A percentile compares a stretch with the other conserved stretches of the same genome.
These are phyloP conservation scores for Pseudocercospora fijiensis DNA, from an alignment of 2,329 filamentous ascomycete species.

Conservation along the genomic window DNA sequence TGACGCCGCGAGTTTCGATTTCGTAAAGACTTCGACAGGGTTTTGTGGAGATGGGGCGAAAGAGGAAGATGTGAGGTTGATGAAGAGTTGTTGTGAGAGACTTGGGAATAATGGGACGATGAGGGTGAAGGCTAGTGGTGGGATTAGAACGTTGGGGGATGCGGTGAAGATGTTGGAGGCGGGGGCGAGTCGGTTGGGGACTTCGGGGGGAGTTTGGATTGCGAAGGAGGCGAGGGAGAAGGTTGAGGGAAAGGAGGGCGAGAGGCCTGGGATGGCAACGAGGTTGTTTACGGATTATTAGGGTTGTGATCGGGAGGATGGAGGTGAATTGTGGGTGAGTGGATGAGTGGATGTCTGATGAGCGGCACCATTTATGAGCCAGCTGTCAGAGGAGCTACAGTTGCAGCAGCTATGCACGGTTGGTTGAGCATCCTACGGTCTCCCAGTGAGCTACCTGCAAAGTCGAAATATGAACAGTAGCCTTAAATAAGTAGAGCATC, in stretches of 20 bases:
- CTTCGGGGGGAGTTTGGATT: constrained; percentile 57
- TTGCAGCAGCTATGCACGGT: not conserved
- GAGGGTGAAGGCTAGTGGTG: constrained; percentile 60
- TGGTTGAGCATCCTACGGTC: too few relatives aligned
- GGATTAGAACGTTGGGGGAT: constrained; percentile 53
- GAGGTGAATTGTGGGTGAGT: too few relatives aligned
- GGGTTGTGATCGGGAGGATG: not conserved
- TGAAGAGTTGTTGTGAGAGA: constrained; percentile 51
- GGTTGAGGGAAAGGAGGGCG: not conserved
- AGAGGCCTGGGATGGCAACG: constrained; percentile 1
- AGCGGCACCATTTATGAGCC: not conserved
- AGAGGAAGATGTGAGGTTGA: constrained; percentile 54
- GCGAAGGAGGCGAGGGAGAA: constrained; percentile 48
- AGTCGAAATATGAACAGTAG: not conserved
- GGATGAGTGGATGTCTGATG: too few relatives aligned
- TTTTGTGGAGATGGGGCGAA: constrained; percentile 57
- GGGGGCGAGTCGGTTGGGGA: constrained; percentile 58
- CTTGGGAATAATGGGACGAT: constrained; percentile 43
- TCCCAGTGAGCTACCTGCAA: not conserved
- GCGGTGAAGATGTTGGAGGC: constrained; percentile 56
- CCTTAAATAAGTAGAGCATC: not conserved
- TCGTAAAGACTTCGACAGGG: constrained; percentile 61
- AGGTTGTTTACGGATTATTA: constrained; percentile 4
- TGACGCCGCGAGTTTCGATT: constrained; percentile 56
- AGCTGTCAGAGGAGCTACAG: not conserved